A percentile compares a stretch with the other conserved stretches of the same genome.
phyloP scores from a whole-genome alignment of 768 basidiomycete genomes.

The Phanerodontia chrysosporium region DNA sequence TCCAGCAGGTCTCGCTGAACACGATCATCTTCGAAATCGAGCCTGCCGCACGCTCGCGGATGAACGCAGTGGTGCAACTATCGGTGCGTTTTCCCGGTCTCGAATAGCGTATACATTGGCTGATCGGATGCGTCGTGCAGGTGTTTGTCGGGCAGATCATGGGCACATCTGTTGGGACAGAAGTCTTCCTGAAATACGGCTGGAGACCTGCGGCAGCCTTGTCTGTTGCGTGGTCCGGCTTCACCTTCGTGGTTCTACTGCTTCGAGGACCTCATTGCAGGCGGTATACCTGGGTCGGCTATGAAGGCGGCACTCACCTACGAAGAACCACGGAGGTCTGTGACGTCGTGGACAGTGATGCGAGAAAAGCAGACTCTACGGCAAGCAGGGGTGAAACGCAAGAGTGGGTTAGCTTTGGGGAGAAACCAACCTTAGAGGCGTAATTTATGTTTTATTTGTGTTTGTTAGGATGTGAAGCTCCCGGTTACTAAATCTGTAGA shows the following conservation, averaged over 20 bases:
- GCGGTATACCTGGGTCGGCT: constrained; percentile 57
- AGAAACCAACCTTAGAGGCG: no score
- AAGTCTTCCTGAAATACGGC: constrained; percentile 63
- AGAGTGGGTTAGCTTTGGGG: no score
- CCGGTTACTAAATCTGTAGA: no score
- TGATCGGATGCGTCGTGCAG: constrained; percentile 14
- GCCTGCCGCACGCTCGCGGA: constrained; percentile 34
- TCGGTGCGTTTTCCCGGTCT: constrained; percentile 36
- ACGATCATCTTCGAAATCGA: constrained; percentile 39
- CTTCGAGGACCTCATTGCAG: constrained; percentile 59
- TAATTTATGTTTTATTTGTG: no score
- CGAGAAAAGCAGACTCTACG: no score
- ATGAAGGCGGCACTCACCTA: constrained; percentile 41
- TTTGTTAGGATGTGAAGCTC: no score
- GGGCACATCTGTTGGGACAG: constrained; percentile 68
- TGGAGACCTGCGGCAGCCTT: constrained; percentile 62
- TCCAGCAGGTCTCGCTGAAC: constrained; percentile 59
- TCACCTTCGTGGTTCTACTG: constrained; percentile 51
- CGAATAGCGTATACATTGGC: background rate
- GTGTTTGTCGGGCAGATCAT: constrained; percentile 75
- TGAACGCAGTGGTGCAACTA: constrained; percentile 71
- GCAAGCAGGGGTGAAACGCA: no score
- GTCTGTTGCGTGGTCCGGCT: constrained; percentile 50
- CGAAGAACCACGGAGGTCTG: background rate
- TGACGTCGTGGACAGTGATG: background rate